Base-by-base conservation (phyloP, 306 rosid genomes). In the Echinosophora koreensis region DNA sequence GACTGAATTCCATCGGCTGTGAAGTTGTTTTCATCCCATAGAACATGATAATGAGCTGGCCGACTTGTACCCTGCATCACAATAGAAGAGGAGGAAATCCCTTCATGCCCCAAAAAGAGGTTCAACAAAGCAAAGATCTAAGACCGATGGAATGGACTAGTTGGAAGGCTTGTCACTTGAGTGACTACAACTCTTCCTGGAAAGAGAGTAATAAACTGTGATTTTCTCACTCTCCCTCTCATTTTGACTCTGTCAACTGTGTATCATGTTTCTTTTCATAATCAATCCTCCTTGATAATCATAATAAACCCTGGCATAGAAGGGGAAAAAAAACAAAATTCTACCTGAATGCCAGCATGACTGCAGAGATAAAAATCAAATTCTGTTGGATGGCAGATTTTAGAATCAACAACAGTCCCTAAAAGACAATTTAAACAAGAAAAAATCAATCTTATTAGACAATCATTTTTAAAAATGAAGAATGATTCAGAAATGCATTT, bases 21-120 rank as follows among this genome's bases (percentile, higher is more conserved):
- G 52, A 93, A 93, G 86, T 91, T 93, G 81, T 93, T 93, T 86
- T 93, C 98, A 64, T 93, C 98, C 98, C 98, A 93, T 15, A 93
- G 87, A 71, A 93, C 98, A 80, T 93, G 98, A 77, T 91, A 93
- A 76, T 93, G 98, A 49, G 98, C 98, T 8, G 98, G 98, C 41
- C 98, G 84, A 73, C 98, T 93, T 10, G 98, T 93, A 44, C 98
- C 98, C 98, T 93, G 76, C 60, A 69, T 57, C 60, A 71, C n/a
- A 50, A 1, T 56, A 15, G 39, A 35, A 35, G 39, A 35, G 37
- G 37, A 34, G 39, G 39, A 35, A 35, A 35, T 5, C 39, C 39
- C 39, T 35, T 35, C 39, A 34, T 4, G 37, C 5, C 37, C 37
- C 1, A 34, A 34, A 34, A 34, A 34, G 5, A 34, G 37, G 37